phyloP scores from a whole-genome alignment of 805 yeast species.

The Wickerhamomyces ciferrii region DNA sequence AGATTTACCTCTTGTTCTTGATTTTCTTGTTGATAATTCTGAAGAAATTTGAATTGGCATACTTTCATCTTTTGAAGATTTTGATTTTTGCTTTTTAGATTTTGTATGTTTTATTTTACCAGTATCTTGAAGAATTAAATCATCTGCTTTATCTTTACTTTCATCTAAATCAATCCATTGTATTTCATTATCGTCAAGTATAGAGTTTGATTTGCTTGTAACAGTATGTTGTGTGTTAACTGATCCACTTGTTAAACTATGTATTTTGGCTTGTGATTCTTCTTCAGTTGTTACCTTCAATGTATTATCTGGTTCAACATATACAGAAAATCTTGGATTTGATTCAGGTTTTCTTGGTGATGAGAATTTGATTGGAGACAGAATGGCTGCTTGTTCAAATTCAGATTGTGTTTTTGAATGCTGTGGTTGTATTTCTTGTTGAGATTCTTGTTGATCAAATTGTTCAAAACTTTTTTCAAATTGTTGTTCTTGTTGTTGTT shows the following conservation, averaged over 20 bases:
- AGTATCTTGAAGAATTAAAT: conserved; percentile 8
- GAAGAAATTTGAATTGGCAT: conserved; percentile 28
- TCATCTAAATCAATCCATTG: neutral
- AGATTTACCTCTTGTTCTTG: conserved; percentile 49
- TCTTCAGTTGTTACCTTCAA: neutral
- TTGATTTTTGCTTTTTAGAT: conserved; percentile 23
- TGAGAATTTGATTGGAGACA: conserved; percentile 19
- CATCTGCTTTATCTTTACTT: conserved; percentile 3
- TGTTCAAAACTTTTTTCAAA: conserved; percentile 1
- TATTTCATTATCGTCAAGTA: neutral
- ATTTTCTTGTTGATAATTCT: conserved; percentile 23
- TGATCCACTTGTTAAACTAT: conserved; percentile 14
- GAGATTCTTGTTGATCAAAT: neutral
- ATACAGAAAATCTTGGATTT: conserved; percentile 13
- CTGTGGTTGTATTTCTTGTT: conserved; percentile 1
- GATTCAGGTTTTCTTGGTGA: conserved; percentile 10
- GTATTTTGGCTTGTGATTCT: conserved; percentile 8
- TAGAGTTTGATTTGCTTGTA: neutral
- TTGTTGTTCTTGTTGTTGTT: conserved; percentile 2
- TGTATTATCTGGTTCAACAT: conserved; percentile 6
- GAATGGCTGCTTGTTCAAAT: conserved; percentile 12
- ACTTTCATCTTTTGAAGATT: conserved; percentile 29
- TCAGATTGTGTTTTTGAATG: conserved; percentile 1
- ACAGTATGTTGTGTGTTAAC: neutral
- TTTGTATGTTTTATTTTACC: conserved; percentile 21